Evolutionary conservation across 257 asterid genomes (phyloP).

Genomic region (Apocynum venetum): DNA sequence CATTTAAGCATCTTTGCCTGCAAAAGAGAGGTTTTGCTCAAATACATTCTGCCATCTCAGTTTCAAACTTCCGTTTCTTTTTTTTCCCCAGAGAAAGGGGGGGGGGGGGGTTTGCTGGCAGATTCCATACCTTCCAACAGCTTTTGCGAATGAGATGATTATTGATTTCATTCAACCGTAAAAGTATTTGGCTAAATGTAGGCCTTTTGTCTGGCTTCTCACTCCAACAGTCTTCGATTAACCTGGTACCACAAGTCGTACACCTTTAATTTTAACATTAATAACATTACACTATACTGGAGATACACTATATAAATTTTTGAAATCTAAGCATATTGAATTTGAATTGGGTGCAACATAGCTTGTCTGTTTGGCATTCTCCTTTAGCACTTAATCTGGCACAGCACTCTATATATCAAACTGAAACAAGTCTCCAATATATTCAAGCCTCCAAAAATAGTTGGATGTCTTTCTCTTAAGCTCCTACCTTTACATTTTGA

Average conservation of each 20-base stretch:
- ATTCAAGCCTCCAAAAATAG: neutral
- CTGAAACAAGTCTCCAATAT: neutral
- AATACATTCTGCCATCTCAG: neutral
- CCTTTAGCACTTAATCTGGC: neutral
- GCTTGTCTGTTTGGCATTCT: neutral
- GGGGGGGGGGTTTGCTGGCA: neutral
- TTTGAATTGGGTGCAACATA: neutral
- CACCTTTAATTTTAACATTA: conserved; percentile 2
- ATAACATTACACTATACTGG: neutral
- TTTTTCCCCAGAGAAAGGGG: neutral
- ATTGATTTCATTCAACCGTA: conserved; percentile 50
- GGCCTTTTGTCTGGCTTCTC: conserved; percentile 60
- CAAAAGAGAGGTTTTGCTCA: conserved; percentile 13
- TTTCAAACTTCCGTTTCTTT: neutral
- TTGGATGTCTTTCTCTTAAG: neutral
- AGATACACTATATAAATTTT: neutral
- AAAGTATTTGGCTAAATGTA: conserved; percentile 52
- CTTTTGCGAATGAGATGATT: conserved; percentile 37
- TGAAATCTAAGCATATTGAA: neutral
- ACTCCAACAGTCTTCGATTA: conserved; percentile 69
- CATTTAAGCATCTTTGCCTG: conserved; percentile 47
- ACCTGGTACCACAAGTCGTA: conserved; percentile 43
- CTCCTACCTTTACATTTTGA: neutral
- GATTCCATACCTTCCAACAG: conserved; percentile 63
- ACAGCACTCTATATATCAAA: neutral